Conservation (phyloP, 805 yeast genomes). For the Priceomyces castillae region DNA sequence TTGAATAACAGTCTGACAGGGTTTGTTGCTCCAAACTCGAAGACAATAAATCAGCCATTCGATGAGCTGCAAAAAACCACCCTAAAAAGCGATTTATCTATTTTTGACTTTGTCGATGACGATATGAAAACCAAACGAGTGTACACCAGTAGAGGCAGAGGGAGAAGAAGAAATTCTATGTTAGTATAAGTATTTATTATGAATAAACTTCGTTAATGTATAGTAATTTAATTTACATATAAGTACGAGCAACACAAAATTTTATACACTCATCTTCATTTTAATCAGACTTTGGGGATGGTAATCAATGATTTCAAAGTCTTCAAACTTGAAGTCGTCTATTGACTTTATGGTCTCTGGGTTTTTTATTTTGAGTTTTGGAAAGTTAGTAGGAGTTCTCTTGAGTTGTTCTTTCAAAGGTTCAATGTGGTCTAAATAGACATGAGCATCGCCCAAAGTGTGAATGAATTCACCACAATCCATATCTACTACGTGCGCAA, state of each 20-base stretch:
- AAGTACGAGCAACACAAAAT: not conserved
- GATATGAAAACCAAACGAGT: conserved; percentile 10
- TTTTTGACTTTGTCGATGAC: conserved; percentile 40
- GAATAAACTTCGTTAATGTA: not conserved
- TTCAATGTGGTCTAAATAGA: conserved; percentile 88
- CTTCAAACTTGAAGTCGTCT: conserved; percentile 87
- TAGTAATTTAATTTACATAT: not conserved
- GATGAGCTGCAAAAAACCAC: not conserved
- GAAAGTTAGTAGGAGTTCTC: conserved; percentile 78
- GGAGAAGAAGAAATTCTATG: conserved; percentile 10
- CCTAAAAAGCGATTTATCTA: conserved; percentile 25
- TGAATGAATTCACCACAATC: conserved; percentile 95
- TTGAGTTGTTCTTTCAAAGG: conserved; percentile 78
- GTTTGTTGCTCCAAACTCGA: not conserved
- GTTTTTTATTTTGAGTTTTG: conserved; percentile 69
- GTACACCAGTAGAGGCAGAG: not conserved
- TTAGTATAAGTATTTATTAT: conserved; percentile 4
- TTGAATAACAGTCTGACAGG: conserved; percentile 5
- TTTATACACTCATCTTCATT: conserved; percentile 95
- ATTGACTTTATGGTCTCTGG: conserved; percentile 52
- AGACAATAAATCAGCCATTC: not conserved
- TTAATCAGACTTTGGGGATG: conserved; percentile 80
- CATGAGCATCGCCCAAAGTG: conserved; percentile 96
- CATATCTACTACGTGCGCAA: conserved; percentile 92
- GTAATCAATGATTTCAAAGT: conserved; percentile 77